These are phyloP conservation scores for Leccinum aurantiacum DNA, from an alignment of 768 basidiomycete genomes.

Conservation along the genomic window DNA sequence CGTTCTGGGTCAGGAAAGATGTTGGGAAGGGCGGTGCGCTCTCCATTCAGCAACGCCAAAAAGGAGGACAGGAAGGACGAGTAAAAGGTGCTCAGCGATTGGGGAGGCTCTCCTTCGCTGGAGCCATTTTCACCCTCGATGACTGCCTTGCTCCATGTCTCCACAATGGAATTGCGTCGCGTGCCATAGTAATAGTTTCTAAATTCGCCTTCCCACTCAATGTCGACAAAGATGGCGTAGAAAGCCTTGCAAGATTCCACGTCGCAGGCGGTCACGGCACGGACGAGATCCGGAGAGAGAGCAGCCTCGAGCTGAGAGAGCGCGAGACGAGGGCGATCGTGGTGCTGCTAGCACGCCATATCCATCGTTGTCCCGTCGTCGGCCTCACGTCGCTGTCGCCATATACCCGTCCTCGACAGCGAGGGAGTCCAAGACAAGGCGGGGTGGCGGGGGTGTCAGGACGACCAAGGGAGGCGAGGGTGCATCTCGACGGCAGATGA, in stretches of 20 bases:
- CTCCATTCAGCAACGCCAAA: conserved; percentile 61
- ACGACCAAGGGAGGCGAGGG: too few relatives aligned
- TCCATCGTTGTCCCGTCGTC: too few relatives aligned
- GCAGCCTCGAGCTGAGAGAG: conserved; percentile 94
- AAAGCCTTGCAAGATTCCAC: conserved; percentile 71
- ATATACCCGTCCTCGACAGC: too few relatives aligned
- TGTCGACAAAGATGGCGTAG: conserved; percentile 84
- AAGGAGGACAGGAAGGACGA: conserved; percentile 73
- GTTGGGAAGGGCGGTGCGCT: conserved; percentile 69
- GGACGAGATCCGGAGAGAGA: conserved; percentile 83
- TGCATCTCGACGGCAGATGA: too few relatives aligned
- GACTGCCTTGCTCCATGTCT: conserved; percentile 63
- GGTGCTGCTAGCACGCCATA: too few relatives aligned
- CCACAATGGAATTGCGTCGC: conserved; percentile 60
- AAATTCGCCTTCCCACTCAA: conserved; percentile 91
- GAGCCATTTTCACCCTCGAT: conserved; percentile 35
- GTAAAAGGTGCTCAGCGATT: conserved; percentile 66
- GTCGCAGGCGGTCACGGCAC: conserved; percentile 81
- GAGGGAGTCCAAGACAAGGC: too few relatives aligned
- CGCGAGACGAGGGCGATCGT: too few relatives aligned
- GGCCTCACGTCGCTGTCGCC: too few relatives aligned
- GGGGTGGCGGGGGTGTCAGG: too few relatives aligned
- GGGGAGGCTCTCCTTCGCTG: conserved; percentile 32
- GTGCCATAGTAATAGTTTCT: conserved; percentile 93
- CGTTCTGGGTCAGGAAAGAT: conserved; percentile 86